A percentile compares a stretch with the other conserved stretches of the same genome.
These are phyloP conservation scores for Vigna reflexopilosa DNA, from an alignment of 306 rosid genomes.

Conservation along the genomic window DNA sequence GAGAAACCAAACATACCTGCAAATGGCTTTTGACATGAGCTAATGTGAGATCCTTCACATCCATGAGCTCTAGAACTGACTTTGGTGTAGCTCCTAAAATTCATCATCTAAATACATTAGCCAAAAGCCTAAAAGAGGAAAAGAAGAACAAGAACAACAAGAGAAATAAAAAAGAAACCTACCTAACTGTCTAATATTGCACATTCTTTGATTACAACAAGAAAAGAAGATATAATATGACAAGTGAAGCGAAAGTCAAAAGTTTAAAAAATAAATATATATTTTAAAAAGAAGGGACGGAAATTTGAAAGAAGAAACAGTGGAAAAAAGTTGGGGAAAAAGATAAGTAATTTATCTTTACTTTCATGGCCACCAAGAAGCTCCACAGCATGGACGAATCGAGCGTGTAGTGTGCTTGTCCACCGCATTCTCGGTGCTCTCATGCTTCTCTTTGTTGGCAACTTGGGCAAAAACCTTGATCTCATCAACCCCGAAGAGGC, in stretches of 20 bases:
- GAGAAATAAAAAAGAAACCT: neutral
- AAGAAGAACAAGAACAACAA: neutral
- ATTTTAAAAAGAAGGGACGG: neutral
- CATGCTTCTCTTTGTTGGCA: slow-evolving; percentile 84
- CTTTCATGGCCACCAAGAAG: slow-evolving; percentile 98
- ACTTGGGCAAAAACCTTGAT: slow-evolving; percentile 77
- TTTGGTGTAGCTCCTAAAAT: slow-evolving; percentile 91
- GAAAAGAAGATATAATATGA: slow-evolving; percentile 5
- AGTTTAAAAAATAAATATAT: neutral
- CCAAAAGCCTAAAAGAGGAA: slow-evolving; percentile 29
- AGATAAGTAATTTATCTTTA: slow-evolving; percentile 31
- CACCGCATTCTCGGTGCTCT: slow-evolving; percentile 96
- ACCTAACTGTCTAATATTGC: slow-evolving; percentile 6
- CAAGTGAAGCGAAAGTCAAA: neutral
- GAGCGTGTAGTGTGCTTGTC: slow-evolving; percentile 88
- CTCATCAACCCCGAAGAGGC: slow-evolving; percentile 69
- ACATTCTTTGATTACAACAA: slow-evolving; percentile 28
- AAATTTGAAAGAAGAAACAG: slow-evolving; percentile 21
- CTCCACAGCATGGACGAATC: slow-evolving; percentile 94
- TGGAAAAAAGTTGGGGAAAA: neutral
- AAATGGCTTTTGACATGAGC: slow-evolving; percentile 99
- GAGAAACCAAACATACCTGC: slow-evolving; percentile 61
- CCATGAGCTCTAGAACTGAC: slow-evolving; percentile 97
- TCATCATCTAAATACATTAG: slow-evolving; percentile 46
- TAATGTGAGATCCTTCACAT: slow-evolving; percentile 94